phyloP scores from a whole-genome alignment of 345 rosid species.

The Salix suchowensis region DNA sequence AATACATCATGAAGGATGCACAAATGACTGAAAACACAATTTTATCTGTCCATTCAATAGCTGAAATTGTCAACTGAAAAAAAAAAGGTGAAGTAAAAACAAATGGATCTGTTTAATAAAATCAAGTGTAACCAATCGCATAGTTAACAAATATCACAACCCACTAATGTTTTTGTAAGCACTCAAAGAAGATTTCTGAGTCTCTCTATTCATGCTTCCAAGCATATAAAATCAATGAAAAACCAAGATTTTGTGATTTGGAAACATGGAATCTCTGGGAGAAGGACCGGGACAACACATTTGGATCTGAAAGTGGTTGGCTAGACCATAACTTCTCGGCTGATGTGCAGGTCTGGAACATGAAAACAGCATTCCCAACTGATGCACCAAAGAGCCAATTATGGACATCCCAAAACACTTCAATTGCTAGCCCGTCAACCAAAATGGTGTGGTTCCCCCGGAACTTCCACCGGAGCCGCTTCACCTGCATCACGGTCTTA shows the following conservation, averaged over 20 bases:
- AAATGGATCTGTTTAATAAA: slow-evolving; percentile 26
- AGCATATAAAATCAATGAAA: slow-evolving; percentile 75
- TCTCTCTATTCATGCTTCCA: slow-evolving; percentile 82
- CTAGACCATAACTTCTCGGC: slow-evolving; percentile 70
- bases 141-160: slow-evolving; percentile 41
- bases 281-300: slow-evolving; percentile 45
- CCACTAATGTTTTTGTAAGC: slow-evolving; percentile 46
- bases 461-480: slow-evolving; percentile 79
- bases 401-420: slow-evolving; percentile 92
- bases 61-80: slow-evolving; percentile 22
- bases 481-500: slow-evolving; percentile 72
- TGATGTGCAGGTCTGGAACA: slow-evolving; percentile 79
- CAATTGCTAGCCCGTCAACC: slow-evolving; percentile 70
- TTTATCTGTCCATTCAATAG: slow-evolving; percentile 30
- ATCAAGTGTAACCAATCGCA: slow-evolving; percentile 40
- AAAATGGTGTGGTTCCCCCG: slow-evolving; percentile 73
- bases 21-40: slow-evolving; percentile 19
- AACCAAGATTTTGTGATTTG: slow-evolving; percentile 59
- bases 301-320: slow-evolving; percentile 47
- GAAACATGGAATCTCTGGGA: slow-evolving; percentile 63
- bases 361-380: slow-evolving; percentile 73
- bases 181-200: slow-evolving; percentile 24
- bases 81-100: slow-evolving; percentile 14
- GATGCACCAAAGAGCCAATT: slow-evolving; percentile 79
- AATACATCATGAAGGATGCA: slow-evolving; percentile 19